Evolutionary conservation across 106 monocot genomes (phyloP), one percentile per base, ranked within the genome.

Genomic region (Apostasia ramifera): DNA sequence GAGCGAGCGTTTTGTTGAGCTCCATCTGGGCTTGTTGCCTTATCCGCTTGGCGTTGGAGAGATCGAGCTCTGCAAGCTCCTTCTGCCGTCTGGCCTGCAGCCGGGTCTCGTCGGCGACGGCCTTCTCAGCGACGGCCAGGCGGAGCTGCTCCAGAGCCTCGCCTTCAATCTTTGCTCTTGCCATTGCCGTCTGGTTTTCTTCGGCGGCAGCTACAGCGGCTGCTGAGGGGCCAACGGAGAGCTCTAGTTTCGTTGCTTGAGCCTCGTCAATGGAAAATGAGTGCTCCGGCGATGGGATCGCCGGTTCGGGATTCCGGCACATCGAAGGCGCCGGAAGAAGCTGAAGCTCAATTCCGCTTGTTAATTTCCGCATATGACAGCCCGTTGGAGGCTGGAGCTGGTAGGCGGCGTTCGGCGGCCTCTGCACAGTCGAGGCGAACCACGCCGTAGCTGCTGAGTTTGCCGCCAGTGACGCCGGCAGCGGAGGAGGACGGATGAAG

Each of bases 21-120:
- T 75, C 75, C 1, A 61, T 26, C 53, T 67, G 75, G 11, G 75
- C 68, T 13, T 75, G 68, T 48, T 12, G 68, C 68, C 75, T 49
- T 9, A 75, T 41, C n/a, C 52, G 68, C 45, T 55, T 75, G 2
- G 75, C 67, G 9, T 75, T 58, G 0, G 51, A 60, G 10, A 68
- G 42, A 2, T 75, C 75, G 40, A 12, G 41, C 51, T 75, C 68
- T 8, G 75, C 75, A 1, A 61, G 15, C 26, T 68, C 68, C 53
- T 53, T 53, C 53, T 68, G 67, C 40, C 53, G 10, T 40, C 15
- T 68, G 2, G 67, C 67, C 41, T 68, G 49, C 48, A n/a, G 51
- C 67, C 67, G 51, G 11, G 67, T 46, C 12, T 53, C 67, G 10
- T 68, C 53, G 2, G 67, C 67, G 8, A n/a, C 8, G 6, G 37